A percentile compares a stretch with the other conserved stretches of the same genome.
Conservation (phyloP, 2,329 filamentous ascomycete species). For the Xylaria sp. region DNA sequence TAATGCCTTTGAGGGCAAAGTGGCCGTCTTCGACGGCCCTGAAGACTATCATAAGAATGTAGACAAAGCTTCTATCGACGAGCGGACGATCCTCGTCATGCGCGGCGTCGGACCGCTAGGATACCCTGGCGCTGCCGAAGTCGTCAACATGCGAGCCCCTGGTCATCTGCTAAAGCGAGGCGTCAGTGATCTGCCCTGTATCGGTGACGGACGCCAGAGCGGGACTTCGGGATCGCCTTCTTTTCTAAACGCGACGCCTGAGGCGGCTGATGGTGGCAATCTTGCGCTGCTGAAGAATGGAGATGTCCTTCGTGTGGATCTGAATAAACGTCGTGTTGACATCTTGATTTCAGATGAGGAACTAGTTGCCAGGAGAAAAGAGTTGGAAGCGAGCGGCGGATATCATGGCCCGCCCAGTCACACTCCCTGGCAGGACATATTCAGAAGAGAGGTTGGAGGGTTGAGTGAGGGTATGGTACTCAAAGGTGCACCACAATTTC, state of each 20-base stretch:
- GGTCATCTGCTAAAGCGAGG: constrained; percentile 57
- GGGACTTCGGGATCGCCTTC: constrained; percentile 65
- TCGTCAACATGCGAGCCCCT: constrained; percentile 63
- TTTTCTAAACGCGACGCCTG: constrained; percentile 65
- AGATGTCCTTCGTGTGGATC: constrained; percentile 61
- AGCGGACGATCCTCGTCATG: constrained; percentile 59
- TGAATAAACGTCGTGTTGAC: constrained; percentile 60
- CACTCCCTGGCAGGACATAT: constrained; percentile 63
- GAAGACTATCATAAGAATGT: constrained; percentile 59
- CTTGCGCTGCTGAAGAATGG: constrained; percentile 61
- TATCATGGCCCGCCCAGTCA: constrained; percentile 55
- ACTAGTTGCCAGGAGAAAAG: constrained; percentile 52
- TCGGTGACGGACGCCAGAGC: constrained; percentile 65
- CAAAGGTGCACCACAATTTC: constrained; percentile 57
- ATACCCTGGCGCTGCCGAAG: constrained; percentile 62
- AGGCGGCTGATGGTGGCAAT: constrained; percentile 65
- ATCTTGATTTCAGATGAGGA: constrained; percentile 57
- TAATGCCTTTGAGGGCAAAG: constrained; percentile 59
- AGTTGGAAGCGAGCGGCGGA: constrained; percentile 52
- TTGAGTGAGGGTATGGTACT: constrained; percentile 60
- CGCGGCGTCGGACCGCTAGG: constrained; percentile 60
- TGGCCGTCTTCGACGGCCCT: constrained; percentile 62
- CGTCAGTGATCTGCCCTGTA: constrained; percentile 59
- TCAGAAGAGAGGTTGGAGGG: constrained; percentile 57
- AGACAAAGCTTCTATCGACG: constrained; percentile 55